Base-by-base conservation (phyloP, 805 yeast species). In the Schizosaccharomyces osmophilus region DNA sequence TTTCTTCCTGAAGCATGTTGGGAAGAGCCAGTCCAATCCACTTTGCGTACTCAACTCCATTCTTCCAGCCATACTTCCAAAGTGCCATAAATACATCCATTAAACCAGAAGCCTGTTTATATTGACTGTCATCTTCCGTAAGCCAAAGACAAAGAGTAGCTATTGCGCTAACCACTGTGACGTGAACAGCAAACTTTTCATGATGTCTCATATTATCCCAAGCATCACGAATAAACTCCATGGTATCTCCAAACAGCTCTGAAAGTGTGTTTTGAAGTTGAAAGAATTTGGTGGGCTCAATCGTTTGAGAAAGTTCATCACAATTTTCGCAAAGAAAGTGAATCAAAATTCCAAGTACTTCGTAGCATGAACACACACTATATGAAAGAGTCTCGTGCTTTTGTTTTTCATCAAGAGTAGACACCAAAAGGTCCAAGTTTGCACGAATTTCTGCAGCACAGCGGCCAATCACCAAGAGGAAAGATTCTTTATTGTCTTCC, bases 211-310 rank as follows among this genome's bases (percentile, higher is more conserved):
- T 57, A 41, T 57, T 41, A 24, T 59, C 61, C 61, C 61, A 59
- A n/a, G 31, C 22, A 13, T 59, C 61, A 19, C 61, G 61, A 11
- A 59, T 19, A 45, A 43, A 59, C 6, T 59, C 61, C 55, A 59
- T 59, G 2, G 61, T 45, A 29, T 59, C 61, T n/a, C 39, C n/a
- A 57, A 57, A 57, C 45, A 57, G 19, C 19, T 57, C 48, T 5
- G 29, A 19, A 6, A 57, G 42, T 3, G 31, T 15, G n/a, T 17
- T n/a, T 19, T 39, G 48, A 24, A 41, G 29, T 57, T 41, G 39
- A 41, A 41, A 57, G 31, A 57, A 39, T 4, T 29, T 36, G 5
- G 19, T 42, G 17, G 60, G 60, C 43, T 57, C 60, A 36, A 31
- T 22, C 1, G n/a, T 36, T 26, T 22, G 42, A 17, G 60, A n/a